These are phyloP conservation scores for Glebionis coronaria DNA, from an alignment of 129 eudicot species.

Conservation along the genomic window DNA sequence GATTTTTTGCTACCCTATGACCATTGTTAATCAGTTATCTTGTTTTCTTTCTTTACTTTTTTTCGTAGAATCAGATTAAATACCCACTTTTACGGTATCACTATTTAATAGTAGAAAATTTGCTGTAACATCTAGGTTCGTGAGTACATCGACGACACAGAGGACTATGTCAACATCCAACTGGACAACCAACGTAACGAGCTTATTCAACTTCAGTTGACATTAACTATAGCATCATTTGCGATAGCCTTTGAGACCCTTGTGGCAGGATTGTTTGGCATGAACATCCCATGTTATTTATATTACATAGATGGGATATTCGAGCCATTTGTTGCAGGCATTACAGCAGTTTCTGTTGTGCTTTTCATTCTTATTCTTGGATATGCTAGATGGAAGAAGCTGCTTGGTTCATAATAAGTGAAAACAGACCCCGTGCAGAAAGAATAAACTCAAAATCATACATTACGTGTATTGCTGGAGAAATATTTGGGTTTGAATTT, in stretches of 20 bases:
- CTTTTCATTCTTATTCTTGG: conserved; percentile 66
- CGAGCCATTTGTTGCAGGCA: conserved; percentile 37
- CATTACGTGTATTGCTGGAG: conserved; percentile 1
- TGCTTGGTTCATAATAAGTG: conserved; percentile 64
- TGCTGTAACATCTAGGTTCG: conserved; percentile 58
- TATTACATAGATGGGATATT: conserved; percentile 46
- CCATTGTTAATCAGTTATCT: not conserved
- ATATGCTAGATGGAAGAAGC: conserved; percentile 96
- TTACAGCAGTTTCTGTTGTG: conserved; percentile 47
- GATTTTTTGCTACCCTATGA: not conserved
- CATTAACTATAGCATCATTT: conserved; percentile 79
- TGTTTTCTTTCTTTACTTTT: too few species aligned
- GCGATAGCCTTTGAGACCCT: conserved; percentile 78
- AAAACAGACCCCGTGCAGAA: conserved; percentile 14
- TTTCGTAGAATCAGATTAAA: too few species aligned
- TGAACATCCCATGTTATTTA: conserved; percentile 71
- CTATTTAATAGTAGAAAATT: not conserved
- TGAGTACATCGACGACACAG: conserved; percentile 95
- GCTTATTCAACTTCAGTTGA: conserved; percentile 89
- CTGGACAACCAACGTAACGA: conserved; percentile 96
- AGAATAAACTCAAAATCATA: not conserved
- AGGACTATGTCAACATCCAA: conserved; percentile 94
- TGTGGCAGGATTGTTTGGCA: conserved; percentile 75
- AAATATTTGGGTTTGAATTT: conserved; percentile 21
- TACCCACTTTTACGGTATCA: not conserved